These are phyloP conservation scores for Verruconis gallopava DNA, from an alignment of 2,329 filamentous ascomycete genomes.

Conservation along the genomic window DNA sequence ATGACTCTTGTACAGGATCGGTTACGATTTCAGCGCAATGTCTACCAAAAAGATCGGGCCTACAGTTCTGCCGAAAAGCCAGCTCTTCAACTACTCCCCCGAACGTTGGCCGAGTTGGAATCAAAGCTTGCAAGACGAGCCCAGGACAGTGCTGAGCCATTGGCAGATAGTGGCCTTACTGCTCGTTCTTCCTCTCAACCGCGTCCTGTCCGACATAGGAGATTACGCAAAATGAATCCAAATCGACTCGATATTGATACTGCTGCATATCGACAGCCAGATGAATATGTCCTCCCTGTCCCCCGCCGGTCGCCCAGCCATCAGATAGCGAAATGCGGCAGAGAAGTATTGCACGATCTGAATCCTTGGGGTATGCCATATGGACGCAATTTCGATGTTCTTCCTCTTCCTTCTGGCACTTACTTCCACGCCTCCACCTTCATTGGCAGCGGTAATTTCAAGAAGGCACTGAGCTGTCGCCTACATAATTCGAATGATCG, in stretches of 20 bases:
- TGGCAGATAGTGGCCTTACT: no score
- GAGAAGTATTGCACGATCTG: slow-evolving; percentile 30
- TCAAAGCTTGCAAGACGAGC: no score
- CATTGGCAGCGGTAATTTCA: slow-evolving; percentile 43
- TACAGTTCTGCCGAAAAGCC: not conserved
- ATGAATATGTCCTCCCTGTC: slow-evolving; percentile 14
- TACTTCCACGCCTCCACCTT: slow-evolving; percentile 45
- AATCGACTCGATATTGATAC: slow-evolving; percentile 31
- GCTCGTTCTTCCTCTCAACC: no score
- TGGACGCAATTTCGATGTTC: slow-evolving; percentile 39
- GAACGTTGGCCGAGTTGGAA: not conserved
- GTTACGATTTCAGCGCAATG: not conserved
- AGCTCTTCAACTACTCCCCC: not conserved
- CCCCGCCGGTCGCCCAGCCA: slow-evolving; percentile 1
- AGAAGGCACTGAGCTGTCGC: slow-evolving; percentile 31
- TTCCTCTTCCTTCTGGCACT: slow-evolving; percentile 36
- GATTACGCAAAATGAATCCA: not conserved
- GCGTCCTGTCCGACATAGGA: not conserved
- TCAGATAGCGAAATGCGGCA: slow-evolving; percentile 8
- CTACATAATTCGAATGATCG: slow-evolving; percentile 15
- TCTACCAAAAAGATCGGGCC: not conserved
- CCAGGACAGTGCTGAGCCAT: no score
- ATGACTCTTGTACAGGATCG: not conserved
- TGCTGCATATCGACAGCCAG: slow-evolving; percentile 33
- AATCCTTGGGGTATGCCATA: slow-evolving; percentile 37